These are phyloP conservation scores for Xylaria sp. DNA, from an alignment of 2,329 filamentous ascomycete genomes.

Conservation along the genomic window DNA sequence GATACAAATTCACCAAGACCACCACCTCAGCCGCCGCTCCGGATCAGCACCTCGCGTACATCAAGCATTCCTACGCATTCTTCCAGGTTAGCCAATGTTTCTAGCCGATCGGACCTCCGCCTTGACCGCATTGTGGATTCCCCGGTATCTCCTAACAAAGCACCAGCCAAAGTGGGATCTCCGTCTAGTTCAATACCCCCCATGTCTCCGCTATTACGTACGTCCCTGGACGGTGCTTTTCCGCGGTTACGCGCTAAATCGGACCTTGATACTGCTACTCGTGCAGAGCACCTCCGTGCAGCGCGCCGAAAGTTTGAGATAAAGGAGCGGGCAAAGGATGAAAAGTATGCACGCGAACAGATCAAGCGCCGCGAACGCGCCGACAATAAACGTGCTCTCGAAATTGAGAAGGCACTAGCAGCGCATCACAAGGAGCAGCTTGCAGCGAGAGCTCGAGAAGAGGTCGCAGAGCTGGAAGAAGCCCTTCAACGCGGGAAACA, in stretches of 20 bases:
- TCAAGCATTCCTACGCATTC: slow-evolving; percentile 47
- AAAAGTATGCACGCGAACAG: slow-evolving; percentile 70
- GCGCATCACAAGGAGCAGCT: slow-evolving; percentile 59
- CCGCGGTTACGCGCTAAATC: slow-evolving; percentile 68
- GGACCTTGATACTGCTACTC: slow-evolving; percentile 65
- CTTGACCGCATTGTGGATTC: slow-evolving; percentile 54
- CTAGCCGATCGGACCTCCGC: slow-evolving; percentile 62
- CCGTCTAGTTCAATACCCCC: slow-evolving; percentile 53
- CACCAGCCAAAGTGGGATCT: slow-evolving; percentile 44
- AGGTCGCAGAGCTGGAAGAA: slow-evolving; percentile 48
- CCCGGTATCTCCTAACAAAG: slow-evolving; percentile 46
- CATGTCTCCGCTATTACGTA: slow-evolving; percentile 66
- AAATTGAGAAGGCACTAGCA: slow-evolving; percentile 59
- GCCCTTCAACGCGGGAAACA: slow-evolving; percentile 48
- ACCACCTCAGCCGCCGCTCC: slow-evolving; percentile 45
- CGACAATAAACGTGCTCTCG: slow-evolving; percentile 65
- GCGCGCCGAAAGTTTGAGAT: slow-evolving; percentile 72
- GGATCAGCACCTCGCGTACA: slow-evolving; percentile 54
- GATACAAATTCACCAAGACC: slow-evolving; percentile 43
- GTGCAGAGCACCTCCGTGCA: slow-evolving; percentile 67
- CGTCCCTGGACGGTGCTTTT: slow-evolving; percentile 68
- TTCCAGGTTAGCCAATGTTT: slow-evolving; percentile 55
- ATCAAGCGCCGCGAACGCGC: slow-evolving; percentile 67
- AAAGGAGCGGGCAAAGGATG: slow-evolving; percentile 69
- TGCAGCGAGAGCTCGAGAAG: slow-evolving; percentile 55